Evolutionary conservation across 305 asterid species (phyloP), one percentile per base, ranked within the genome.

Genomic region (Fraxinus angustifolia): DNA sequence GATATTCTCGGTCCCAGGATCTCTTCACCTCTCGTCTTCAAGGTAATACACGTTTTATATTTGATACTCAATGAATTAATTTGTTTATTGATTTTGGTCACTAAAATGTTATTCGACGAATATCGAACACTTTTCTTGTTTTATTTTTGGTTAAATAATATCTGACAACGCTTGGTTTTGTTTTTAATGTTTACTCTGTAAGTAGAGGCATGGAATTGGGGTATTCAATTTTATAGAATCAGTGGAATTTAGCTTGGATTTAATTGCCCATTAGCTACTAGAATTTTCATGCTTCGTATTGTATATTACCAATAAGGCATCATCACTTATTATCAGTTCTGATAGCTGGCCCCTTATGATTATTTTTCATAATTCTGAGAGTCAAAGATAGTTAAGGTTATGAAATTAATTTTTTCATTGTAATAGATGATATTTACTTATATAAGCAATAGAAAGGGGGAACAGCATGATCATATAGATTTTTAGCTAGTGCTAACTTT

Each of bases 1-100:
- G 95, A 36, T 91, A 91, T 85, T 87, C 98, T 12, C 98, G 88
- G 89, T 80, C 94, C 60, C 97, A 83, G 85, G 97, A 92, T 82
- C 76, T 94, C 74, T 95, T 93, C 85, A 90, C 95, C 62, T 50
- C 89, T 87, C 95, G 99, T 83, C 82, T 94, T 84, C 99, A 92
- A 93, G 97, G 99, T 96, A 77, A 28, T 16, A 17, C 8, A 16
- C 30, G 26, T 78, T 11, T 0, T 21, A 10, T 23, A 6, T 70
- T 38, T 10, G 17, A 19, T 78, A 0, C 21, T 26, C 48, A 7
- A 8, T 35, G n/a, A 40, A 67, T 36, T 19, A 11, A 28, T 26
- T 72, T 56, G 42, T 21, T 8, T 33, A 1, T 19, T 71, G 12
- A 14, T 14, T 81, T 79, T 30, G 6, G 17, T 74, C 14, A 10